Evolutionary conservation across 2,329 filamentous ascomycete genomes (phyloP), one percentile per base, ranked within the genome.

Genomic region (Aspergillus brunneoviolaceus): DNA sequence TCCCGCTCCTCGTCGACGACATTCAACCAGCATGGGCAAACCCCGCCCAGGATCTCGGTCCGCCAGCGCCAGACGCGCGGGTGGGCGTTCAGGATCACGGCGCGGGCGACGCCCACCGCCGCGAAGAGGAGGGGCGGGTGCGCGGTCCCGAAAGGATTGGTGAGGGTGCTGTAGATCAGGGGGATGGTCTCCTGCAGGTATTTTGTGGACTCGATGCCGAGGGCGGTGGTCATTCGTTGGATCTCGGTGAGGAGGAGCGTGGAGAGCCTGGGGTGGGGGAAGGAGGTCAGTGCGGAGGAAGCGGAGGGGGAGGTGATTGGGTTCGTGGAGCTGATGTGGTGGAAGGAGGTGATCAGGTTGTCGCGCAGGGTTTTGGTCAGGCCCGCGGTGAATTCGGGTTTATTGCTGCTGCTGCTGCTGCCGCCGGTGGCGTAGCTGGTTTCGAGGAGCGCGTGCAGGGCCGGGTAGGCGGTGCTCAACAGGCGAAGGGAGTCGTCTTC

Each of bases 401-500:
- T 48, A 31, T 4, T 35, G 27, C 7, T 27, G 27, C 27, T 27
- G 27, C 33, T 35, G 33, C 11, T 35, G 9, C 1, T 11, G 12
- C 19, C 21, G 35, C 21, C 55, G 61, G 27, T 39, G 5, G 10
- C 5, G 75, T 79, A 75, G 61, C 77, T 63, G 68, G 83, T 75
- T 50, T 76, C 67, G 7, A 80, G 72, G 5, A 96, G 81, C 0
- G 78, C 76, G 19, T 89, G 76, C 3, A 96, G 79, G 2, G 87
- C 87, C 7, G 83, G 80, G 65, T 92, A 96, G 0, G 89, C 86
- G 6, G 82, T 80, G 5, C 74, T 70, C 1, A 96, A 82, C 3
- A 97, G 77, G 1, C 71, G 69, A 2, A 89, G 70, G 4, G 90
- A 90, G 58, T 95, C 89, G 0, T 81, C 72, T 68, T 91, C 89